Evolutionary conservation across 257 asterid species (phyloP).

Genomic region (Solanum lycopersicoides): DNA sequence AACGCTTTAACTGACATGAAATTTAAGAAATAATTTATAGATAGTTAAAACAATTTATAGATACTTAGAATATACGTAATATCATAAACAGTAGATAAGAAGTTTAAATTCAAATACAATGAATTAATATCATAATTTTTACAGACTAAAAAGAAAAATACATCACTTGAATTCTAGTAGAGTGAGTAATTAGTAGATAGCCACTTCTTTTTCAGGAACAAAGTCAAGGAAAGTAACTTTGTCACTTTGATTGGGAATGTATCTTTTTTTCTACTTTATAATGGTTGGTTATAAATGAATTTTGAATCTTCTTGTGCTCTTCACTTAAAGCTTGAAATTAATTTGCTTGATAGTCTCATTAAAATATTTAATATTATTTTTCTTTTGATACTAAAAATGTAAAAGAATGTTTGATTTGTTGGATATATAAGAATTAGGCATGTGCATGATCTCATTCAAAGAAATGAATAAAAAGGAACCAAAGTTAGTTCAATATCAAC

Average conservation of each 20-base stretch:
- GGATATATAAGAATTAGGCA: neutral
- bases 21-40: neutral
- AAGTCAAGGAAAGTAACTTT: neutral
- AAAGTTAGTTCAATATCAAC: neutral
- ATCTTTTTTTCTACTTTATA: neutral
- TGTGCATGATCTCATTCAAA: neutral
- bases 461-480: neutral
- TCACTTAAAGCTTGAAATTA: neutral
- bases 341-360: neutral
- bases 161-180: neutral
- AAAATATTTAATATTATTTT: neutral
- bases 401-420: neutral
- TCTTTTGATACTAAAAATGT: neutral
- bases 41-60: no score
- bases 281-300: neutral
- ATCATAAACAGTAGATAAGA: neutral
- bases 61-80: neutral
- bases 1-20: neutral
- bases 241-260: neutral
- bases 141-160: neutral
- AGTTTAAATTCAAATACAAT: neutral
- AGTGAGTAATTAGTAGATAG: neutral
- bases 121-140: neutral
- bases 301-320: neutral
- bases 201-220: neutral